Base-by-base conservation (phyloP, 139 green algal species). In the Pseudopediastrum boryanum region DNA sequence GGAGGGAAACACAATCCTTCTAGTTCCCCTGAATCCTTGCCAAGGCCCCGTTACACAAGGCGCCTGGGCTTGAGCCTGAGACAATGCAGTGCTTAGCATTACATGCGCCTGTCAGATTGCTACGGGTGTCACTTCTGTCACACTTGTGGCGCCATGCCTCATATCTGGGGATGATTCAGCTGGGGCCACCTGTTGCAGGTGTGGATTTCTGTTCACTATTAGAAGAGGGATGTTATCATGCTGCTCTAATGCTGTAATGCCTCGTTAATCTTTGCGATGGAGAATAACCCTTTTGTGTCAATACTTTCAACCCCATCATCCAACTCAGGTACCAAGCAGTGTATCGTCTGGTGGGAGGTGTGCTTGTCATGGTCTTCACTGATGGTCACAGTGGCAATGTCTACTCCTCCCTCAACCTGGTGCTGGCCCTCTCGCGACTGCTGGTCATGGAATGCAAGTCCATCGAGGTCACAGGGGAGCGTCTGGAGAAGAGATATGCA, bases 401-500 rank as follows among this genome's bases (percentile, higher is more conserved):
- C 35, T 82, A 76, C 65, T 39, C 41, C 50, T 36, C 36, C 42
- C 51, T 82, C 51, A 75, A 75, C 39, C 76, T 82, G 4, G 65
- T 39, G 31, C 33, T 38, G 13, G 64, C 64, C 3, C 62, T 82
- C 64, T 70, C 46, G 29, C 36, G 76, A 33, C 48, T 82, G 50
- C 76, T 82, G 50, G 64, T 74, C 41, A 65, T 65, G 10, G 76
- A 82, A 52, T 63, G 36, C 12, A 82, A 82, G 38, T 76, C 46
- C 50, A 33, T 82, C 4, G 76, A 76, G 41, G 33, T 82, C 1
- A 70, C 76, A 25, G 38, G 51, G 7, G 64, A 74, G n/a, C 39
- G 65, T 4, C 13, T 82, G 27, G 39, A 71, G 2, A 75, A 75
- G 64, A 68, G 51, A n/a, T 82, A 76, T 72, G 76, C 76, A 31